phyloP scores from a whole-genome alignment of 495 filamentous ascomycete species.

The Filosporella fistucella region DNA sequence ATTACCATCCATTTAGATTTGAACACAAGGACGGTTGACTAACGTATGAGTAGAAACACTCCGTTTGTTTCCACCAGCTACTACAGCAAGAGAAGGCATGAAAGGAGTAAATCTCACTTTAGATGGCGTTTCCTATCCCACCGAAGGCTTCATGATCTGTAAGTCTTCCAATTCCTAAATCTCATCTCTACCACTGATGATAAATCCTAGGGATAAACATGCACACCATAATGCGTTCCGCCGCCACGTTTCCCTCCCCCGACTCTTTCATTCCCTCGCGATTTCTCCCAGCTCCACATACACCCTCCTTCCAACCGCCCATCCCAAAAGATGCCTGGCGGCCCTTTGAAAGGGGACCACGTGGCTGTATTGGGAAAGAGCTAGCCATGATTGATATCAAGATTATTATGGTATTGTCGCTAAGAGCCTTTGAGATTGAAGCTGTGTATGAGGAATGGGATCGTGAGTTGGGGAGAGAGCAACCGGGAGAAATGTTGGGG shows the following conservation, averaged over 20 bases:
- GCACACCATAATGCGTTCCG: constrained; percentile 27
- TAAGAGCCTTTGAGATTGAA: constrained; percentile 41
- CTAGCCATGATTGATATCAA: constrained; percentile 44
- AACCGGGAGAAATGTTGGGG: neutral
- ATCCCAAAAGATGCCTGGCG: constrained; percentile 39
- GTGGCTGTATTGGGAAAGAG: constrained; percentile 51
- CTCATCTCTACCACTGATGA: too few relatives aligned
- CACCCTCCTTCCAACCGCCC: constrained; percentile 25
- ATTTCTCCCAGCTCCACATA: constrained; percentile 29
- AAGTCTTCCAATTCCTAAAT: too few relatives aligned
- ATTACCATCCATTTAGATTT: too few relatives aligned
- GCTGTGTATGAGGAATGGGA: constrained; percentile 41
- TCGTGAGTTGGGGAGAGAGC: constrained; percentile 6
- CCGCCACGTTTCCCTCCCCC: constrained; percentile 32
- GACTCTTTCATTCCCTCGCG: constrained; percentile 41
- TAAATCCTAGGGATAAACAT: too few relatives aligned
- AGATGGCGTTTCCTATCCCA: constrained; percentile 17
- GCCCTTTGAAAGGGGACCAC: constrained; percentile 48
- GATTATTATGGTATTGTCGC: constrained; percentile 38
- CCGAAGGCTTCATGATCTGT: constrained; percentile 29
- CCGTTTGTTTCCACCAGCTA: constrained; percentile 30
- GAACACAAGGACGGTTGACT: too few relatives aligned
- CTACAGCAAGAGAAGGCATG: constrained; percentile 12
- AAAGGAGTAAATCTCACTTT: neutral
- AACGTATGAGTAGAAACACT: constrained; percentile 29